Base-by-base conservation (phyloP, 495 filamentous ascomycete species). In the Halenospora varia region DNA sequence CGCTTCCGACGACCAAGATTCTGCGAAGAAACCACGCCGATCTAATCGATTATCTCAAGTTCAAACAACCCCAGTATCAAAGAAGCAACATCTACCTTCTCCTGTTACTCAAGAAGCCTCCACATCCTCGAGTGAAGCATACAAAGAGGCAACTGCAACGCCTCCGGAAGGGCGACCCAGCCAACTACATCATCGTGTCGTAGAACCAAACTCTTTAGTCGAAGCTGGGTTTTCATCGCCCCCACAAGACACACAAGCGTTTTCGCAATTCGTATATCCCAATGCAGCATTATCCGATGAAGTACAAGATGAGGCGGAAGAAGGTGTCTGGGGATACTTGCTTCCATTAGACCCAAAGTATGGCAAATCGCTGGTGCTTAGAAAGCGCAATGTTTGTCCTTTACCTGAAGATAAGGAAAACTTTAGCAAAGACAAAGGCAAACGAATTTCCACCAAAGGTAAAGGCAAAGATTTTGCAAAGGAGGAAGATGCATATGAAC, bases 281-380 rank as follows among this genome's bases (percentile, higher is more conserved):
- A 83, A 89, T 3, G 76, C 81, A n/a, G 80, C 83, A 29, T 81
- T 90, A 20, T 87, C 88, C 8, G 84, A 90, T 50, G 89, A 92
- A 41, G 90, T 95, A 0, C 81, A 88, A 48, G 90, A 97, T 67
- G 88, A 91, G 50, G 23, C 17, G 65, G 89, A 84, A 18, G 90
- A 96, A 65, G 90, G 90, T 9, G 90, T 97, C 1, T 98, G 94
- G 95, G 94, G 94, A 11, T 98, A 98, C 62, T 75, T 98, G 3
- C 81, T 96, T 55, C 90, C 93, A 15, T 69, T 96, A 19, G 84
- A 92, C 67, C 77, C 81, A 25, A 81, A 85, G 49, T 85, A 81
- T 15, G 81, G 86, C n/a, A 74, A 70, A 11, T 75, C 83, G 22
- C 74, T 95, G 40, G 88, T 96, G 9, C 67, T 96, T 66, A 85